Base-by-base conservation (phyloP, 768 basidiomycete genomes). In the Lactifluus echinatus region DNA sequence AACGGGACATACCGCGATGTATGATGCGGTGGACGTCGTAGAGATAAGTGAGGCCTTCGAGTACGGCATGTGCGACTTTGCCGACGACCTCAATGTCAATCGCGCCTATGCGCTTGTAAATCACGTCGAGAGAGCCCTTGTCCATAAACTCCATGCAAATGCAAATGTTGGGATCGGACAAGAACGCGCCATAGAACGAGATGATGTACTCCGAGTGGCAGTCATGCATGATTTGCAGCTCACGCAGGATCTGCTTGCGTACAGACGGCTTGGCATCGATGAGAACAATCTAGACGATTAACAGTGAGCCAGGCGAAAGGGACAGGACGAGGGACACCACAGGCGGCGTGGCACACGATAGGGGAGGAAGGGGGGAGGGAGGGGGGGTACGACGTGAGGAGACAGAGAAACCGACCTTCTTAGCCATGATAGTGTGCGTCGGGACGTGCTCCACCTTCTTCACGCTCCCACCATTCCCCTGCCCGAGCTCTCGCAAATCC, bases 181-280 rank as follows among this genome's bases (percentile, higher is more conserved):
- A 77, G 74, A 93, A 99, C 51, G 96, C 96, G 60, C 96, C 96
- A 68, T 87, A 94, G 75, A 97, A 99, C 0, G 90, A 93, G 65
- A 99, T 89, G 69, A 99, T 99, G 71, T 93, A 90, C 53, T 80
- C 81, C 7, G 91, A 94, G 63, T 87, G 79, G 73, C 95, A 98
- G 72, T 96, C 89, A 70, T 97, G 92, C 95, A 98, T 95, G 76
- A 99, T 98, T 66, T 97, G 95, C 63, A 99, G 76, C 69, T 99
- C 96, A 50, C 96, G 86, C 36, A 98, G 77, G 66, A 99, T 98
- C 74, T 99, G 96, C 70, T 98, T 99, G 61, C 94, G 80, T 31
- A 98, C 92, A 2, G 91, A 82, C 10, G 93, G 95, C 69, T 97
- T 97, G 29, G 93, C 93, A 72, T 95, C 93, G 70, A 96, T 95